Evolutionary conservation across 2,329 filamentous ascomycete species (phyloP).

Genomic region (Neoascochyta sp.): DNA sequence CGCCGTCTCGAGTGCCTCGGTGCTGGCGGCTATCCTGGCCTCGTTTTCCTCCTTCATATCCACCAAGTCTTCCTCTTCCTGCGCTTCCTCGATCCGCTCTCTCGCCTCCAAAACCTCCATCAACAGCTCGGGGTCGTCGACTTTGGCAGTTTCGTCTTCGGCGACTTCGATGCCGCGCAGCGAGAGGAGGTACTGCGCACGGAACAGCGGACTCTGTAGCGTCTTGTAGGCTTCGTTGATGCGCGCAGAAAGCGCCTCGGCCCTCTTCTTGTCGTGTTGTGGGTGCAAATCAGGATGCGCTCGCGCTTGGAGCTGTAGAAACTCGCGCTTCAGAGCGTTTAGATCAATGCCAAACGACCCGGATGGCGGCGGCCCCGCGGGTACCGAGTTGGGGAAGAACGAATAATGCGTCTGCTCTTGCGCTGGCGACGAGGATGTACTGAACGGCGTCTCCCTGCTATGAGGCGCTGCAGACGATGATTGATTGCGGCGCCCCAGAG

Average conservation of each 20-base stretch:
- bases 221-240: slow-evolving; percentile 94
- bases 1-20: slow-evolving; percentile 58
- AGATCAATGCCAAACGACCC: slow-evolving; percentile 74
- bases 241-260: slow-evolving; percentile 72
- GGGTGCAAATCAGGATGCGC: slow-evolving; percentile 68
- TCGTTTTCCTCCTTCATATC: slow-evolving; percentile 64
- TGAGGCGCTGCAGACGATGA: slow-evolving; percentile 15
- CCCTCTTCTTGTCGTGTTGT: slow-evolving; percentile 52
- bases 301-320: slow-evolving; percentile 74
- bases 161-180: slow-evolving; percentile 72
- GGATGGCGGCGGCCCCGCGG: slow-evolving; percentile 69
- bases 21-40: slow-evolving; percentile 60
- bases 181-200: slow-evolving; percentile 82
- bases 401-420: slow-evolving; percentile 66
- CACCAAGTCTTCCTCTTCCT: slow-evolving; percentile 60
- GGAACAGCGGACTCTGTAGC: slow-evolving; percentile 68
- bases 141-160: slow-evolving; percentile 70
- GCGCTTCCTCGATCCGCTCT: slow-evolving; percentile 57
- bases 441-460: slow-evolving; percentile 14
- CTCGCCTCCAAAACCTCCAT: slow-evolving; percentile 73
- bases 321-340: slow-evolving; percentile 72
- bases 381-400: slow-evolving; percentile 79
- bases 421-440: slow-evolving; percentile 6
- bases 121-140: slow-evolving; percentile 68
- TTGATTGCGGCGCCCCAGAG: slow-evolving; percentile 18